Evolutionary conservation across 108 stramenopile species (phyloP), one percentile per base, ranked within the genome.

Genomic region (Discostella stelligeroides): DNA sequence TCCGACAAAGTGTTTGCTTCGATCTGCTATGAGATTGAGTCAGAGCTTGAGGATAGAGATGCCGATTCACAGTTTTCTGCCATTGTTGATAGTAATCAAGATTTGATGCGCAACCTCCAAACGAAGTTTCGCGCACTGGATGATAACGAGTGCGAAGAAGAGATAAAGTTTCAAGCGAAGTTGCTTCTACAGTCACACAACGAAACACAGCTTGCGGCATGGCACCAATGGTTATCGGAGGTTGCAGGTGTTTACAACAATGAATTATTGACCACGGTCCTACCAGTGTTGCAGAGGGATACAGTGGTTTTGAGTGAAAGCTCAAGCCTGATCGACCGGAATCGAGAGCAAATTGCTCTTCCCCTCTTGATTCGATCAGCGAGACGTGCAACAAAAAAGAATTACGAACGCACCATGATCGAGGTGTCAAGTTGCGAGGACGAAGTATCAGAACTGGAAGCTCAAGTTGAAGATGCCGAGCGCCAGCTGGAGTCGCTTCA

Each of bases 21-120:
- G 25, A 65, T 86, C 14, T 86, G 86, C 60, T 66, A 62, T 20
- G 86, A 89, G 40, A 83, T 89, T 20, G 88, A 89, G 53, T 54
- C 42, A 27, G 70, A 81, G 45, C 62, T 74, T 21, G 71, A 83
- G 13, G 74, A 63, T 13, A 60, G 53, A 41, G 74, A 68, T 39
- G 76, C 63, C 2, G 79, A 75, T 7, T 55, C 63, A 10, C 51
- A 48, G 1, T 79, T 75, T 27, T 38, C 1, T 6, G 53, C 46
- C 23, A 30, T 76, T 9, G 20, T 81, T 47, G 51, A 85, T 23
- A 53, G 41, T 0, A 71, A 83, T 15, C 50, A 77, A 73, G 57
- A 50, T 9, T 21, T 63, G 43, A 61, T 83, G 47, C 18, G 60
- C 29, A 41, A 46, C 3, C 42, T 89, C 40, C 76, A 86, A 39